Evolutionary conservation across 441 rosid species (phyloP).

Genomic region (Gossypium gossypioides): DNA sequence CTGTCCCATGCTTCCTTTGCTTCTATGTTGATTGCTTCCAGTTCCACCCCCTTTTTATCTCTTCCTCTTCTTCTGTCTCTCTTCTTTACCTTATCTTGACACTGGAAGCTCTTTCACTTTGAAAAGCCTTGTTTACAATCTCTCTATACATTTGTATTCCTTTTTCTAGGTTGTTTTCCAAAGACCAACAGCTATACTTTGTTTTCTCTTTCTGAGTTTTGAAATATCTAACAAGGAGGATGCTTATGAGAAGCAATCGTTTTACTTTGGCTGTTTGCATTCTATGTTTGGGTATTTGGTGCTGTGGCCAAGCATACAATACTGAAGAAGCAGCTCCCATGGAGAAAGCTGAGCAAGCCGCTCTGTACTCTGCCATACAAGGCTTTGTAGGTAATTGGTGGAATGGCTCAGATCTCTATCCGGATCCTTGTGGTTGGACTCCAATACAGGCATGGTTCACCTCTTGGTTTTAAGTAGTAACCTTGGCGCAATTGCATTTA

Average conservation of each 20-base stretch:
- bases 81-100: conserved; percentile 2
- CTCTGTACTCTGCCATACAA: conserved; percentile 62
- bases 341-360: conserved; percentile 60
- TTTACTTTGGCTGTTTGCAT: conserved; percentile 26
- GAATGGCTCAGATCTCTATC: conserved; percentile 85
- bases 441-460: conserved; percentile 64
- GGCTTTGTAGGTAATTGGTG: conserved; percentile 83
- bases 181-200: neutral
- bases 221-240: conserved; percentile 18
- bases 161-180: conserved; percentile 3
- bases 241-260: conserved; percentile 9
- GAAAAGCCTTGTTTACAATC: neutral
- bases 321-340: conserved; percentile 53
- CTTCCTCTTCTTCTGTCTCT: neutral
- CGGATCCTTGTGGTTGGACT: conserved; percentile 98
- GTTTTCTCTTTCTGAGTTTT: neutral
- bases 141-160: neutral
- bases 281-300: conserved; percentile 27
- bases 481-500: neutral
- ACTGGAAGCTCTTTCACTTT: neutral
- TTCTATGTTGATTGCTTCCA: too few relatives aligned
- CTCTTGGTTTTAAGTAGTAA: neutral
- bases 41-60: conserved; percentile 13
- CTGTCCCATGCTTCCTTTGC: conserved; percentile 21
- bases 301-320: conserved; percentile 34